Evolutionary conservation across 306 rosid species (phyloP).

Genomic region (Sophora flavescens): DNA sequence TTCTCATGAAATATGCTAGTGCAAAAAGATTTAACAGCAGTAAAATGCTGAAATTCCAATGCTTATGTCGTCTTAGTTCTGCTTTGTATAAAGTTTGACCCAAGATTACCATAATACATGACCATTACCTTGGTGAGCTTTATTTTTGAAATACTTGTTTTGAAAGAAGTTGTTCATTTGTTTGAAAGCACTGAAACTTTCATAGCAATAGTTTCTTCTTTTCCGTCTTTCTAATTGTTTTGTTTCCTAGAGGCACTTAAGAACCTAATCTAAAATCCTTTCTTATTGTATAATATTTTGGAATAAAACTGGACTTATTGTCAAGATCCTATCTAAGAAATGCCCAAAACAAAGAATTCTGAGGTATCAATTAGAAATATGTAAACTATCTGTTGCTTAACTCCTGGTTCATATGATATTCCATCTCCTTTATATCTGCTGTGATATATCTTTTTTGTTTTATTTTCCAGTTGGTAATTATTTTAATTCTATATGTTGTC

Average conservation of each 20-base stretch:
- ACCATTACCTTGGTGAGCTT: not conserved
- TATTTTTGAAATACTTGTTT: not conserved
- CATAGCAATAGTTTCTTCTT: not conserved
- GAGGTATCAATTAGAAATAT: not conserved
- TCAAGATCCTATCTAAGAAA: not conserved
- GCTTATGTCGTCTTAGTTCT: conserved; percentile 1
- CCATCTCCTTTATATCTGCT: not conserved
- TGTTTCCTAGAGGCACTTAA: not conserved
- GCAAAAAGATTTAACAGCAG: not conserved
- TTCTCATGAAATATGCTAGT: not conserved
- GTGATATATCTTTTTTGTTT: conserved; percentile 9
- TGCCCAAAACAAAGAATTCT: not conserved
- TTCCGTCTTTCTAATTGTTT: not conserved
- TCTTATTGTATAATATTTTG: not conserved
- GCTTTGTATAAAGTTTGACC: not conserved
- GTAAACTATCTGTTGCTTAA: not conserved
- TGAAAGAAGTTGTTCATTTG: not conserved
- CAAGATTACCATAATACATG: not conserved
- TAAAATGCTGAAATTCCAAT: not conserved
- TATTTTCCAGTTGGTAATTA: conserved; percentile 15
- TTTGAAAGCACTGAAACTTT: not conserved
- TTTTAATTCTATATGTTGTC: conserved; percentile 18
- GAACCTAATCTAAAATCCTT: not conserved
- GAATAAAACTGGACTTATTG: not conserved
- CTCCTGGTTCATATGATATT: not conserved